Conservation (phyloP, 345 rosid genomes). For the Xanthoceras sorbifolium region DNA sequence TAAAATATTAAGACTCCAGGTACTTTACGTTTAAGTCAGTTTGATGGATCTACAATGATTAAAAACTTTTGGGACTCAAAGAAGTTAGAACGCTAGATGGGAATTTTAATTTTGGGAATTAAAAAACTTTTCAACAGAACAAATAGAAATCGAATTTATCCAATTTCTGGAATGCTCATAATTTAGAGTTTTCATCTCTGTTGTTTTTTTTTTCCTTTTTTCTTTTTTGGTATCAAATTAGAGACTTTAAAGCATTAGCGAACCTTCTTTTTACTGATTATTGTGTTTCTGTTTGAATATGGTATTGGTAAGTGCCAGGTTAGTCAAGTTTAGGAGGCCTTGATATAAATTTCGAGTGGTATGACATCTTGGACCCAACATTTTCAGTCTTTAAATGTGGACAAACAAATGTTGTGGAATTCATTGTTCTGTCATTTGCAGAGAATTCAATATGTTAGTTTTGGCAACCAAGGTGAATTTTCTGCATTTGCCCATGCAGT, state of each 20-base stretch:
- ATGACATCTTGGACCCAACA: not conserved
- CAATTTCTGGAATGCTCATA: not conserved
- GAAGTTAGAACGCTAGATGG: conserved; percentile 1
- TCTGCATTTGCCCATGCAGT: not conserved
- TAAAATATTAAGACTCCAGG: conserved; percentile 88
- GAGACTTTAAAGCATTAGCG: not conserved
- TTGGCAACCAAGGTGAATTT: not conserved
- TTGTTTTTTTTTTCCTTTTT: too few relatives aligned
- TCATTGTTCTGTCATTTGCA: not conserved
- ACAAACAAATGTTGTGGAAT: not conserved
- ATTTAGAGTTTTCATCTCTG: not conserved
- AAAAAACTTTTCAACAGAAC: not conserved
- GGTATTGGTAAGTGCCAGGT: not conserved
- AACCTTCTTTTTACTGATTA: not conserved
- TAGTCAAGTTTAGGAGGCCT: not conserved
- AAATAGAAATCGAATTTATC: not conserved
- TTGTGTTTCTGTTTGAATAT: not conserved
- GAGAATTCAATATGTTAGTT: not conserved
- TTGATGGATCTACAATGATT: not conserved
- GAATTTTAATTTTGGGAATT: not conserved
- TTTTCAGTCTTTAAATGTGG: not conserved
- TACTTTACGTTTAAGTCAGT: conserved; percentile 20
- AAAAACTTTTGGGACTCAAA: not conserved
- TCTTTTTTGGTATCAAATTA: not conserved
- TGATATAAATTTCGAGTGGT: not conserved